Evolutionary conservation across 306 rosid genomes (phyloP).

Genomic region (Inga leiocalycina): DNA sequence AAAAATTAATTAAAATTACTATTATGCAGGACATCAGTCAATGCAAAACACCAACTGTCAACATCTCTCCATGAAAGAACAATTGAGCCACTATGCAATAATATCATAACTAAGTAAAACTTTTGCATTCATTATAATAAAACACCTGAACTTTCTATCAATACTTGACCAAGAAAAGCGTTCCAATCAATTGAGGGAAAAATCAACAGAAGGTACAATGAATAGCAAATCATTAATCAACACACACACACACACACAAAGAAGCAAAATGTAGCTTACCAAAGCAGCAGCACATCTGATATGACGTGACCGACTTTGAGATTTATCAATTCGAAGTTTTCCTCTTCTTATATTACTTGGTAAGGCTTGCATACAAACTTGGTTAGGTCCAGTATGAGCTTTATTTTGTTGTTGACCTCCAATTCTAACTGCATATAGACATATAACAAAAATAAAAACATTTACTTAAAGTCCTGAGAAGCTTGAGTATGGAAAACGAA

Average conservation of each 20-base stretch:
- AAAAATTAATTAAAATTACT: neutral
- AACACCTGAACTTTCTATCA: neutral
- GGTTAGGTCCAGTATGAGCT: slow-evolving; percentile 29
- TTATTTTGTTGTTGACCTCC: slow-evolving; percentile 19
- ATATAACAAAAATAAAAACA: slow-evolving; percentile 12
- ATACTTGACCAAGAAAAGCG: neutral
- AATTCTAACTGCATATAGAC: slow-evolving; percentile 26
- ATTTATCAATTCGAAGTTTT: slow-evolving; percentile 29
- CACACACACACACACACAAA: neutral
- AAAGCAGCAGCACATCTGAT: slow-evolving; percentile 52
- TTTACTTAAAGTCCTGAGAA: slow-evolving; percentile 10
- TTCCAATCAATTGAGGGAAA: neutral
- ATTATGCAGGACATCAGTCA: slow-evolving; percentile 5
- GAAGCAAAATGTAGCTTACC: slow-evolving; percentile 49
- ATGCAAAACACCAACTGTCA: slow-evolving; percentile 7
- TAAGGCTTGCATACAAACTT: slow-evolving; percentile 34
- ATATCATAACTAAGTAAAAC: neutral
- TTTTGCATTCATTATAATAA: neutral
- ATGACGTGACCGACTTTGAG: slow-evolving; percentile 38
- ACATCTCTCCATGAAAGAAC: slow-evolving; percentile 7
- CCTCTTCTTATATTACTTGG: slow-evolving; percentile 42
- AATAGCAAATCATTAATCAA: slow-evolving; percentile 10
- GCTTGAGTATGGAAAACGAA: neutral
- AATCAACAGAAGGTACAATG: neutral
- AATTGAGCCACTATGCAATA: neutral